These are phyloP conservation scores for Xylariaceae sp. DNA, from an alignment of 2,329 filamentous ascomycete species.

Conservation along the genomic window DNA sequence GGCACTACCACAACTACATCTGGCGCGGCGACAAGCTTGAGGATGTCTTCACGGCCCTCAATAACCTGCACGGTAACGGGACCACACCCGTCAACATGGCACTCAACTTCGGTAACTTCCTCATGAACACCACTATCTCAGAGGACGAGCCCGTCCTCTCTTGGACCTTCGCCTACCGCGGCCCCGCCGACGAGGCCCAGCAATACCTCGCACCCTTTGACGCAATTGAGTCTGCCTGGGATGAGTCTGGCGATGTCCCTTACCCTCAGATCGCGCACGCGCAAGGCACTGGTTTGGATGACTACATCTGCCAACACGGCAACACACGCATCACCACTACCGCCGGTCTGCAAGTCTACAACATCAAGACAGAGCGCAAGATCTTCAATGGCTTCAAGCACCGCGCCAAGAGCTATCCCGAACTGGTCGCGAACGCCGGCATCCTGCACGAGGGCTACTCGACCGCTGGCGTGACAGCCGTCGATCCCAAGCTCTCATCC, in stretches of 20 bases:
- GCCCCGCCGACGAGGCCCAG: conserved; percentile 22
- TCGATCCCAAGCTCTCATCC: conserved; percentile 14
- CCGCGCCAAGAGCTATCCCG: conserved; percentile 11
- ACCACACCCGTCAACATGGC: conserved; percentile 15
- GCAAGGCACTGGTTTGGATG: background rate
- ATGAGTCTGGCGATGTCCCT: conserved; percentile 16
- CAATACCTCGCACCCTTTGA: conserved; percentile 22
- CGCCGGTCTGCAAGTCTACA: conserved; percentile 16
- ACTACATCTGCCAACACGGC: background rate
- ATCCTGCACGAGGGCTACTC: conserved; percentile 28
- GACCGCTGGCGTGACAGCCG: conserved; percentile 12
- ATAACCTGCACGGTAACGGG: conserved; percentile 9
- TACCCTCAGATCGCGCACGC: conserved; percentile 19
- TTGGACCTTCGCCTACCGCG: conserved; percentile 25
- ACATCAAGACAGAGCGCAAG: conserved; percentile 22
- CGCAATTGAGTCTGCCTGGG: conserved; percentile 14
- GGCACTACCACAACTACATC: conserved; percentile 9
- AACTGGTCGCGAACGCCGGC: conserved; percentile 1
- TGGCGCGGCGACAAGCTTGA: conserved; percentile 4
- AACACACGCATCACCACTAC: background rate
- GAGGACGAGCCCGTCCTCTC: conserved; percentile 5
- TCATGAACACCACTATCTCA: background rate
- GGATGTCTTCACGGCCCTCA: background rate
- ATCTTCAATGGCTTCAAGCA: conserved; percentile 22
- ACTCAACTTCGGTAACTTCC: background rate